Base-by-base conservation (phyloP, 345 rosid genomes). In the Heritiera littoralis region DNA sequence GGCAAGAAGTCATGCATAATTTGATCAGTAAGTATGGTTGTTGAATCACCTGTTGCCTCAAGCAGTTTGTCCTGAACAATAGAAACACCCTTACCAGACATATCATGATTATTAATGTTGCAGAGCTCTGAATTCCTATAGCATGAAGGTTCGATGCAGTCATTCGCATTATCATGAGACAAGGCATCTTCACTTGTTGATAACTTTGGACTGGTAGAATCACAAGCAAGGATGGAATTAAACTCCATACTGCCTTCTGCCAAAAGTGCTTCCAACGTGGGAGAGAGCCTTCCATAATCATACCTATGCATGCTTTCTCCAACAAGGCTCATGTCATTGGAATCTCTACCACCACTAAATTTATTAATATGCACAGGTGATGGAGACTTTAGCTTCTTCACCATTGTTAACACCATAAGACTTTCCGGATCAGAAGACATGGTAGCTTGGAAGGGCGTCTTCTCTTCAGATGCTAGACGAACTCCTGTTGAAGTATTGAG, bases 311-410 rank as follows among this genome's bases (percentile, higher is more conserved):
- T 61, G 70, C 85, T 84, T 52, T 91, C 97, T 78, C 94, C 97
- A 4, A 94, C 89, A 76, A 94, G 87, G 81, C 98, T 94, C 99
- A 94, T 96, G 77, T 88, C 98, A 80, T 89, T 90, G 0, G 98
- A 92, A 84, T 90, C 97, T 76, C 84, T 82, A 79, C 95, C 90
- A n/a, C 87, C 88, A 85, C 91, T 87, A 77, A 56, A 86, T 78
- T 81, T 86, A 70, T 82, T 86, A 78, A 76, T 69, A 14, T 81
- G 84, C 59, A 54, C 2, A 35, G 86, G 82, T 32, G 85, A 78
- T 52, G 77, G 86, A 1, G 83, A 76, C 65, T 72, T 79, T 40
- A 79, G 78, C 88, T 86, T 89, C 91, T 83, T 88, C 28, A 83
- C 87, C 40, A 85, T 83, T 20, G 92, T 78, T 46, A 94, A 83